Evolutionary conservation across 208 protist genomes (phyloP).

Genomic region (Balamuthia mandrillaris): DNA sequence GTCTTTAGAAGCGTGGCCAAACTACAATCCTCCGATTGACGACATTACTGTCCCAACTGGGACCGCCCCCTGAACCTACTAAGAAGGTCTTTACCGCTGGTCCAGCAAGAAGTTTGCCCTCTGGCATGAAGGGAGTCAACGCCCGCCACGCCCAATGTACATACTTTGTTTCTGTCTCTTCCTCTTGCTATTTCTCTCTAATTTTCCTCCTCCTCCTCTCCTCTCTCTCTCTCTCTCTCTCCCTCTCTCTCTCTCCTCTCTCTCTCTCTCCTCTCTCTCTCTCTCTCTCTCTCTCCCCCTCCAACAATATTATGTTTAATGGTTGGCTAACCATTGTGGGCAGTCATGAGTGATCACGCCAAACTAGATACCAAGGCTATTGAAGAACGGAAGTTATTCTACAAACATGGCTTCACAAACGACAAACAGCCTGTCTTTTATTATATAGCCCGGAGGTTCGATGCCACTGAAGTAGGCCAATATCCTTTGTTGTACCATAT

Average conservation of each 20-base stretch:
- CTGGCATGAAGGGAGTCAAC: background rate
- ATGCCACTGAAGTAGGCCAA: background rate
- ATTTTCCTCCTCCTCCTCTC: too few species aligned
- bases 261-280: background rate
- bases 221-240: background rate
- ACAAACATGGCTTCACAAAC: conserved; percentile 47
- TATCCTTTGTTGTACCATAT: conserved; percentile 46
- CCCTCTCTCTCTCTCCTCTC: background rate
- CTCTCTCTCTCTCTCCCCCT: background rate
- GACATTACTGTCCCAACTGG: conserved; percentile 40
- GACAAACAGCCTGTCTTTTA: conserved; percentile 54
- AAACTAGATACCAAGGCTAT: background rate
- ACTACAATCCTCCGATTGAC: background rate
- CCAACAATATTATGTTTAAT: too few species aligned
- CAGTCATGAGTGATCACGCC: conserved; percentile 9
- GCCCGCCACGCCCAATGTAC: background rate
- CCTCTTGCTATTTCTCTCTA: too few species aligned
- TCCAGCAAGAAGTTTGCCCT: background rate
- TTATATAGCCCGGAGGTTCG: conserved; percentile 43
- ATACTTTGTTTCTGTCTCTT: background rate
- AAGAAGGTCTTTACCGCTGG: background rate
- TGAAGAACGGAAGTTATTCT: conserved; percentile 49
- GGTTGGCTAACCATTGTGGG: too few species aligned
- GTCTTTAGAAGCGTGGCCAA: background rate
- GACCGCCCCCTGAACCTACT: conserved; percentile 35